Evolutionary conservation across 352 stramenopile species (phyloP).

Genomic region (Pythium volutum): DNA sequence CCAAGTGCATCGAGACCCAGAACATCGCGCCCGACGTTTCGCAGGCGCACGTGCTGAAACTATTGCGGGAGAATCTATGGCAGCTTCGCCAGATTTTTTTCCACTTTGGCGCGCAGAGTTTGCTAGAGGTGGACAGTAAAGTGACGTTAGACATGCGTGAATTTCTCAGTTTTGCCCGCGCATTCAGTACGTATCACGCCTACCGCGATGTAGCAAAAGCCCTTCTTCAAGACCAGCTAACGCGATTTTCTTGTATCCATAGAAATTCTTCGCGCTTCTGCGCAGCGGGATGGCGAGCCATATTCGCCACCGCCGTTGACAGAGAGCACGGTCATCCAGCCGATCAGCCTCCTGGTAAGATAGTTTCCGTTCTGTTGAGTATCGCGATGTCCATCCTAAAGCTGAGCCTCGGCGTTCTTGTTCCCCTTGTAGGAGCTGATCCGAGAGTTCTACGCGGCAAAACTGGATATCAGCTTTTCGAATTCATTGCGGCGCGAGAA

Average conservation of each 20-base stretch:
- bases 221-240: constrained; percentile 1
- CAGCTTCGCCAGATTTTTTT: constrained; percentile 76
- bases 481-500: constrained; percentile 45
- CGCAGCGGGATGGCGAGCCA: constrained; percentile 52
- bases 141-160: constrained; percentile 55
- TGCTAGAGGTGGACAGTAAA: constrained; percentile 54
- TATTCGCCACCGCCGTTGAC: constrained; percentile 32
- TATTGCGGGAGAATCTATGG: constrained; percentile 67
- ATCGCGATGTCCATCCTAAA: neutral
- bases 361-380: neutral
- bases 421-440: constrained; percentile 46
- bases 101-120: constrained; percentile 62
- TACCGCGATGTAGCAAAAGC: neutral
- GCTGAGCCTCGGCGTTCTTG: neutral
- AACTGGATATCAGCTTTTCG: constrained; percentile 68
- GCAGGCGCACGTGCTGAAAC: constrained; percentile 63
- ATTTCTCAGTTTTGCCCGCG: constrained; percentile 63
- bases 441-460: constrained; percentile 68
- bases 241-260: neutral
- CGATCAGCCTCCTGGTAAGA: constrained; percentile 45
- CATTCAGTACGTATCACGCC: constrained; percentile 49
- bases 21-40: constrained; percentile 67
- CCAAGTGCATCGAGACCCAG: constrained; percentile 54
- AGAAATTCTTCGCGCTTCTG: constrained; percentile 50
- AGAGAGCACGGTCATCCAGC: constrained; percentile 33